Conservation (phyloP, 108 stramenopile genomes). For the Cylindrotheca fusiformis region DNA sequence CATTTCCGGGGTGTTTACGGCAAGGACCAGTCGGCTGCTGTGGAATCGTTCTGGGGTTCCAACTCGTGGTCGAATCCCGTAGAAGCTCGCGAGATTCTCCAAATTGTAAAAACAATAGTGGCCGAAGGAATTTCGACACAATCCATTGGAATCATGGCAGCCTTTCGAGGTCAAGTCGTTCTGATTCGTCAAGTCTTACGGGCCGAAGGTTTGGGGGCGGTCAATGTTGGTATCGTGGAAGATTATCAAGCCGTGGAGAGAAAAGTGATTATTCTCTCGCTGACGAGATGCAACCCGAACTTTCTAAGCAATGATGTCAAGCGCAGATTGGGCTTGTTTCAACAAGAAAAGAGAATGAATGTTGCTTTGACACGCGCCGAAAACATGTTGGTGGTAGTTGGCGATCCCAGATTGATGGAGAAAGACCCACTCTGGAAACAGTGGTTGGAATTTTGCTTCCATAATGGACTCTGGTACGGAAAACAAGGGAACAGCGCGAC, state of each 20-base stretch:
- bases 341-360: constrained; percentile 67
- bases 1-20: constrained; percentile 62
- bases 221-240: constrained; percentile 72
- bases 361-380: constrained; percentile 74
- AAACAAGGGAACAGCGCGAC: not conserved
- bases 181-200: constrained; percentile 55
- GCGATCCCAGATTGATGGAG: constrained; percentile 61
- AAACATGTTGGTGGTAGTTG: constrained; percentile 63
- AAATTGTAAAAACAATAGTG: constrained; percentile 42
- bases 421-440: constrained; percentile 55
- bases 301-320: constrained; percentile 53
- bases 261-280: constrained; percentile 59
- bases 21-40: constrained; percentile 39
- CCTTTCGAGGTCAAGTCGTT: constrained; percentile 73
- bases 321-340: constrained; percentile 54
- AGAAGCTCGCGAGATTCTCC: constrained; percentile 46
- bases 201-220: constrained; percentile 30
- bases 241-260: constrained; percentile 80
- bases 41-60: constrained; percentile 48
- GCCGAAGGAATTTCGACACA: constrained; percentile 32
- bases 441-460: constrained; percentile 59
- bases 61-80: constrained; percentile 63
- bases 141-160: constrained; percentile 67
- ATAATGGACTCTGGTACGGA: constrained; percentile 77
- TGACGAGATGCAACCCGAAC: constrained; percentile 49